Conservation (phyloP, 2,329 filamentous ascomycete species). For the Leptosphaerulina australis region DNA sequence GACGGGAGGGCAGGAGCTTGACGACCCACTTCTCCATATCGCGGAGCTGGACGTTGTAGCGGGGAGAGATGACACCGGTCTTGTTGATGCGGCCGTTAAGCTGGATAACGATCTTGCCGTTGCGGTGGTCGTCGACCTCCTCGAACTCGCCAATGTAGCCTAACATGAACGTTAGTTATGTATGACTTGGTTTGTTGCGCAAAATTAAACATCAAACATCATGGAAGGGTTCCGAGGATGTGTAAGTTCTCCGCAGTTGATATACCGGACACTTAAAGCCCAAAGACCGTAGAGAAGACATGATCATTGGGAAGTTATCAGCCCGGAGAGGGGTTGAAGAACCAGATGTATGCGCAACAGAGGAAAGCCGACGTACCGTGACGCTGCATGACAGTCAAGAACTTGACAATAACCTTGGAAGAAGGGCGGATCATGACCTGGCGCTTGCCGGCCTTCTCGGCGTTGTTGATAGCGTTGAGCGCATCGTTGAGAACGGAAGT, state of each 20-base stretch:
- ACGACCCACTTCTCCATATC: slow-evolving; percentile 99
- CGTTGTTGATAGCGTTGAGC: slow-evolving; percentile 99
- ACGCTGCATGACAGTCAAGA: slow-evolving; percentile 98
- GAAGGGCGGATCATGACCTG: slow-evolving; percentile 97
- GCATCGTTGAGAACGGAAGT: slow-evolving; percentile 99
- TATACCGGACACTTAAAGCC: slow-evolving; percentile 99
- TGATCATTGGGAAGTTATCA: slow-evolving; percentile 99
- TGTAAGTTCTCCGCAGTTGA: slow-evolving; percentile 92
- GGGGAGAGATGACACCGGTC: slow-evolving; percentile 98
- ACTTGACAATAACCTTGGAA: slow-evolving; percentile 99
- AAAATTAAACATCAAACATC: slow-evolving; percentile 92
- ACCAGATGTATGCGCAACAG: slow-evolving; percentile 17
- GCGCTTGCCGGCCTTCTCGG: slow-evolving; percentile 99
- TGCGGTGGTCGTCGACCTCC: slow-evolving; percentile 99
- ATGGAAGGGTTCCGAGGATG: slow-evolving; percentile 77
- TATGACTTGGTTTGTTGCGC: slow-evolving; percentile 78
- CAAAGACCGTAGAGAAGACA: slow-evolving; percentile 81
- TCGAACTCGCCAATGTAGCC: slow-evolving; percentile 99
- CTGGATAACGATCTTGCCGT: slow-evolving; percentile 99
- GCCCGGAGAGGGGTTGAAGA: slow-evolving; percentile 69
- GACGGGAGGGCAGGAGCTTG: slow-evolving; percentile 98
- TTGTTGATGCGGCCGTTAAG: slow-evolving; percentile 99
- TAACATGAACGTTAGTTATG: slow-evolving; percentile 48
- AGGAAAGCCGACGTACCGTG: slow-evolving; percentile 76
- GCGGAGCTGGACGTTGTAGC: slow-evolving; percentile 97